Evolutionary conservation across 805 yeast species (phyloP).

Genomic region (Yarrowia phangngaensis): DNA sequence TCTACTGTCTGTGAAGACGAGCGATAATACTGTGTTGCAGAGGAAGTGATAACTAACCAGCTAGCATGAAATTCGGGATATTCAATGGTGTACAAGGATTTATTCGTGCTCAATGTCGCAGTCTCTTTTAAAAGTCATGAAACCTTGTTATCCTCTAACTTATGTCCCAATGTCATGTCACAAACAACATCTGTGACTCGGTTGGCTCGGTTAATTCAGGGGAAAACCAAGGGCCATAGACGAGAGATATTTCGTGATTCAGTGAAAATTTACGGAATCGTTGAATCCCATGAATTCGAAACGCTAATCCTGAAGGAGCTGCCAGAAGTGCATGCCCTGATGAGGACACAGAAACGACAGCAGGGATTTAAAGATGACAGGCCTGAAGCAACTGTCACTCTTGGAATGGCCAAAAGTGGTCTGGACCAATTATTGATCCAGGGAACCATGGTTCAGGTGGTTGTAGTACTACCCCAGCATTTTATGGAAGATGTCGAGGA

Average conservation of each 20-base stretch:
- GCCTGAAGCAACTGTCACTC: slow-evolving; percentile 1
- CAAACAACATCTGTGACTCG: slow-evolving; percentile 15
- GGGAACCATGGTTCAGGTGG: slow-evolving; percentile 14
- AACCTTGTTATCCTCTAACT: no score
- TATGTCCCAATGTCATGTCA: no score
- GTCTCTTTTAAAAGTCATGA: no score
- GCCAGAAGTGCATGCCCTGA: slow-evolving; percentile 8
- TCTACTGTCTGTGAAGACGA: no score
- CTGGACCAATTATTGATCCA: background rate
- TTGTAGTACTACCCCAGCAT: background rate
- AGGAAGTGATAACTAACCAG: no score
- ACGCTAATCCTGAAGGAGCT: slow-evolving; percentile 2
- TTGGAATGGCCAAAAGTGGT: slow-evolving; percentile 3
- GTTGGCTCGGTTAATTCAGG: background rate
- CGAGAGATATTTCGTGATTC: slow-evolving; percentile 17
- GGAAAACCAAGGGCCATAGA: background rate
- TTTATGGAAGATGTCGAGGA: background rate
- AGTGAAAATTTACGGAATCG: background rate
- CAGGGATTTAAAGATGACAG: background rate
- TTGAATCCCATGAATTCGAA: slow-evolving; percentile 10
- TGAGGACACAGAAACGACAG: slow-evolving; percentile 9
- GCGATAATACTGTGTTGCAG: no score
- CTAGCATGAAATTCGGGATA: no score
- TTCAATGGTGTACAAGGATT: no score
- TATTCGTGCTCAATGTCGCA: no score